These are phyloP conservation scores for Pulveroboletus sp. DNA, from an alignment of 768 basidiomycete species.

Conservation along the genomic window DNA sequence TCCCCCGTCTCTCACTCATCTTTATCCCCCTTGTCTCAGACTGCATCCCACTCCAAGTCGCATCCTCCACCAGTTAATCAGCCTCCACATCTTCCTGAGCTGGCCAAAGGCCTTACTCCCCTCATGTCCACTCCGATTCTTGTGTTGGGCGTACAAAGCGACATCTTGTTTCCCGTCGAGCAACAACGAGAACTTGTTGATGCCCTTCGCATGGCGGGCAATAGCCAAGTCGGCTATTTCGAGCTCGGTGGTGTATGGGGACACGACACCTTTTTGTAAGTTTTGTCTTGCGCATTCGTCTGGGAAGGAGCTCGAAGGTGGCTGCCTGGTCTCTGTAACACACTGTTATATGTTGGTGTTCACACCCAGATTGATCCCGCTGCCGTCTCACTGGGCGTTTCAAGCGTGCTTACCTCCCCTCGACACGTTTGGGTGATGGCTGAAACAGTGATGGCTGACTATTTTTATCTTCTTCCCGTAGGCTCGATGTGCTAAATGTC, in stretches of 20 bases:
- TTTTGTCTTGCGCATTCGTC: slow-evolving; percentile 14
- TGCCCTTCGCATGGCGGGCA: slow-evolving; percentile 87
- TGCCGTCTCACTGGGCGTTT: neutral
- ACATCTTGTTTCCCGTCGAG: slow-evolving; percentile 95
- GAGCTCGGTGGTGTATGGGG: slow-evolving; percentile 99
- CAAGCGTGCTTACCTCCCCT: neutral
- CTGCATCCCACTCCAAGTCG: slow-evolving; percentile 57
- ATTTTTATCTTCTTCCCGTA: slow-evolving; percentile 25
- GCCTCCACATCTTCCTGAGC: slow-evolving; percentile 67
- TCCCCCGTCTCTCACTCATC: slow-evolving; percentile 18
- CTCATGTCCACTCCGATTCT: slow-evolving; percentile 75
- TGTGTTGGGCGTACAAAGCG: slow-evolving; percentile 92
- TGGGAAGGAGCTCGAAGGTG: neutral
- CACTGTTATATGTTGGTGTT: slow-evolving; percentile 14
- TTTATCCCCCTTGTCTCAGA: slow-evolving; percentile 14
- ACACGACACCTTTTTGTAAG: slow-evolving; percentile 94
- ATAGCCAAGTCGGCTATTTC: slow-evolving; percentile 87
- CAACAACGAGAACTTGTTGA: slow-evolving; percentile 95
- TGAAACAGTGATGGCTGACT: slow-evolving; percentile 5
- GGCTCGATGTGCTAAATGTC: slow-evolving; percentile 83
- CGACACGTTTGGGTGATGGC: too few relatives aligned
- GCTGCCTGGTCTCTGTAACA: neutral
- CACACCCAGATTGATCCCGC: slow-evolving; percentile 7
- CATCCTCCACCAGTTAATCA: slow-evolving; percentile 71
- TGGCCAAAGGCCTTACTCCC: slow-evolving; percentile 75